Evolutionary conservation across 495 filamentous ascomycete species (phyloP), one percentile per base, ranked within the genome.

Genomic region (Tuber magnatum): DNA sequence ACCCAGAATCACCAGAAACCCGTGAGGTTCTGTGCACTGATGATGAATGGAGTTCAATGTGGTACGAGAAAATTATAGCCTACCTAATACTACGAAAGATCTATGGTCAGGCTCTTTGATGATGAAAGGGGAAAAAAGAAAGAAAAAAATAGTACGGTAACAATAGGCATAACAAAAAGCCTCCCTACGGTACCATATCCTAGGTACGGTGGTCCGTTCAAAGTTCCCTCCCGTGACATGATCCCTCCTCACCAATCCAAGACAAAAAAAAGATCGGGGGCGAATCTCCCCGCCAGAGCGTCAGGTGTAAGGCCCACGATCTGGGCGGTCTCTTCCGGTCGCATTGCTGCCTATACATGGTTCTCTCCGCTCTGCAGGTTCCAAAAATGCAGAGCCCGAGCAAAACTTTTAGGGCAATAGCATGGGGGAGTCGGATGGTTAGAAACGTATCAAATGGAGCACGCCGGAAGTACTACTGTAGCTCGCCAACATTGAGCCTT

Each of bases 371-470:
- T 35, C 32, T 32, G 28, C 18, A 35, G 28, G 56, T 35, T 35
- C 56, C 28, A 65, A 28, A 65, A 16, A 14, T 18, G 28, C 56
- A 65, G 56, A 65, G 32, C 28, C 24, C n/a, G 12, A 3, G 16
- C n/a, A n/a, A 61, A n/a, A 61, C n/a, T 61, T 28, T 32, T 61
- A 32, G n/a, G 51, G 51, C 51, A 61, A 65, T 35, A 65, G 28
- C 56, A 35, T 14, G 56, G 32, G 28, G 28, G 28, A 18, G 35
- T 65, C 56, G 56, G n/a, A 14, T 65, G 56, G 56, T 65, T 35
- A 65, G 56, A 65, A 65, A 65, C 56, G 56, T 65, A 61, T 61
- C 51, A 28, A 32, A 61, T 61, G 6, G 56, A 35, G 56, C 56
- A 65, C 14, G 32, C 28, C 32, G 56, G 28, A 65, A n/a, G 56